Base-by-base conservation (phyloP, 352 stramenopile species). In the Pythium vanterpoolii region DNA sequence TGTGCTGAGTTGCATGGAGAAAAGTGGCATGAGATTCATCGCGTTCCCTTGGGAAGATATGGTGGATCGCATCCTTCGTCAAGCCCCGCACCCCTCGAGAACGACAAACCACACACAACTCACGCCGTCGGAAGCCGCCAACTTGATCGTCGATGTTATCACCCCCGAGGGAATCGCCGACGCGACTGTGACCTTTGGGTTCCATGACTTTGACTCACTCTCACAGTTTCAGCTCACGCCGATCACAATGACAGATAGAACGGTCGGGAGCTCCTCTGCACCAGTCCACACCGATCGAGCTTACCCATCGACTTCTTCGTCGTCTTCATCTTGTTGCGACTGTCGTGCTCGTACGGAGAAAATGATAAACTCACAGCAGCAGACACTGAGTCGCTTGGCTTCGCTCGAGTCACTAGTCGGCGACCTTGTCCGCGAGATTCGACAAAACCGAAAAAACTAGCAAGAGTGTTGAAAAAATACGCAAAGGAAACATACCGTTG, bases 31-130 rank as follows among this genome's bases (percentile, higher is more conserved):
- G 62, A 42, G 56, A 13, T 64, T 65, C 44, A 70, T 70, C 39
- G 52, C 62, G 26, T 70, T 70, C 23, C 62, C 62, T 8, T 70
- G 62, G 62, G 62, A 70, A 49, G 56, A 65, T 3, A 61, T 70
- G 52, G 50, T 64, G 21, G 62, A 70, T 39, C 42, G 50, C 38
- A 54, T 62, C 3, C 43, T 65, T 0, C 21, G 5, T 4, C 33
- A 31, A 24, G 3, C 28, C 9, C 23, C 21, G 10, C 45, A 48
- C n/a, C 51, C 49, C 5, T 48, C 43, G 2, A 34, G 21, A 8
- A 33, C 54, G 10, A 62, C 34, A 14, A 60, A 38, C 1, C 55
- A 65, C 49, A 65, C 56, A 11, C 62, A 62, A n/a, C 50, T 64
- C 16, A 62, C 62, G 21, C 44, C 50, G 19, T 61, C 44, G 56